phyloP scores from a whole-genome alignment of 306 rosid genomes.

The Alnus rubra region DNA sequence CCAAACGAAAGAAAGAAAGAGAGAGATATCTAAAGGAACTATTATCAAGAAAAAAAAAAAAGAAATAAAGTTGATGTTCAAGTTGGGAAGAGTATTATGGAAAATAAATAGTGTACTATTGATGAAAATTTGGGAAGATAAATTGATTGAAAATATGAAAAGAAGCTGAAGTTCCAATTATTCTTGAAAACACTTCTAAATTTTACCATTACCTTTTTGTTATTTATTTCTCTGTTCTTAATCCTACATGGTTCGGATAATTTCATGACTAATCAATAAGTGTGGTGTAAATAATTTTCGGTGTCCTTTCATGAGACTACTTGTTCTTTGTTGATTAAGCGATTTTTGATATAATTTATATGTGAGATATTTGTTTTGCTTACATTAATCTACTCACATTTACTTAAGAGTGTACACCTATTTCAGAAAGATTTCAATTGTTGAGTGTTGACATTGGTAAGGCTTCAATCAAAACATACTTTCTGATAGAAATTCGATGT shows the following conservation, averaged over 20 bases:
- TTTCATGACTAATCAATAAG: not conserved
- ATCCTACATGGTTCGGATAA: not conserved
- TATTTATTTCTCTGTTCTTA: too few species aligned
- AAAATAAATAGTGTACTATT: too few species aligned
- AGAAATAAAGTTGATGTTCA: not conserved
- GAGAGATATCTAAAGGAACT: too few species aligned
- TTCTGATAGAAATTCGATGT: not conserved
- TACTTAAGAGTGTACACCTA: not conserved
- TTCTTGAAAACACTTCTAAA: not conserved
- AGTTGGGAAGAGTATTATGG: not conserved
- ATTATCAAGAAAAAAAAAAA: too few species aligned
- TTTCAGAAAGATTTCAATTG: not conserved
- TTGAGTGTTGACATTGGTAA: not conserved
- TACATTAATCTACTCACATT: not conserved
- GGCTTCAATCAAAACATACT: not conserved
- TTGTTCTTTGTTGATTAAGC: not conserved
- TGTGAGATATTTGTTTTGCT: not conserved
- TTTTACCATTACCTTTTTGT: too few species aligned
- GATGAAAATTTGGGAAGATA: not conserved
- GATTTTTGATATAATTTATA: not conserved
- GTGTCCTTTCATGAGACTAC: not conserved
- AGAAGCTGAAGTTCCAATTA: not conserved
- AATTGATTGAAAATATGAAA: too few species aligned
- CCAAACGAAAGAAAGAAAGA: too few species aligned
- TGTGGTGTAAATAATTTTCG: not conserved